Evolutionary conservation across 1,284 basidiomycete genomes (phyloP).

Genomic region (Melampsora larici-populina): DNA sequence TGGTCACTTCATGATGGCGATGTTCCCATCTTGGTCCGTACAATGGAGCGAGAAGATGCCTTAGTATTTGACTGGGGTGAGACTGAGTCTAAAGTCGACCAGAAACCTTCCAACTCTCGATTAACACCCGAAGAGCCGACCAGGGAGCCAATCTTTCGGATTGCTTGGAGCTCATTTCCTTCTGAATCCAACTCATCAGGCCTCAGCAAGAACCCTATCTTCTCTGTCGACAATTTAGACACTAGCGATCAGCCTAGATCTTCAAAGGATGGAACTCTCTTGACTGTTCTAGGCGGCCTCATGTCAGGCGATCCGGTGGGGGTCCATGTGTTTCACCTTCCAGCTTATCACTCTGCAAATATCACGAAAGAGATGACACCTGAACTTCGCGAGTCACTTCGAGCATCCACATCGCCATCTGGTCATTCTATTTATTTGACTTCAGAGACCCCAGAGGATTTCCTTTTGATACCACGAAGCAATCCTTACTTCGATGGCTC

Average conservation of each 20-base stretch:
- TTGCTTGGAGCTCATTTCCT: constrained; percentile 67
- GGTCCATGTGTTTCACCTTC: constrained; percentile 68
- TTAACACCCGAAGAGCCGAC: constrained; percentile 46
- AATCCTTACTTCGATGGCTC: constrained; percentile 69
- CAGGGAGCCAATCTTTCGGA: constrained; percentile 81
- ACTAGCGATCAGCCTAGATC: constrained; percentile 19
- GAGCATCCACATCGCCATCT: constrained; percentile 62
- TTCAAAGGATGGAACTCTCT: constrained; percentile 64
- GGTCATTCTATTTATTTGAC: constrained; percentile 66
- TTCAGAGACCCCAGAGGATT: constrained; percentile 68
- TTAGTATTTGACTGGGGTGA: constrained; percentile 56
- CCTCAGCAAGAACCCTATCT: too few species aligned
- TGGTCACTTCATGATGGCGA: constrained; percentile 80
- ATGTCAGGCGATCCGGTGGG: constrained; percentile 62
- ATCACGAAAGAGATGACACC: constrained; percentile 57
- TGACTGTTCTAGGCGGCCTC: constrained; percentile 76
- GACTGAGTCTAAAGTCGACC: constrained; percentile 54
- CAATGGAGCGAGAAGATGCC: constrained; percentile 60
- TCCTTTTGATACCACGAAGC: constrained; percentile 67
- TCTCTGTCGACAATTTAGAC: constrained; percentile 53
- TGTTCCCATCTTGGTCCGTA: constrained; percentile 73
- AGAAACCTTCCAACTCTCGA: constrained; percentile 47
- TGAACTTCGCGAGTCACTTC: constrained; percentile 65
- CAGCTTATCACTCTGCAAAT: constrained; percentile 62
- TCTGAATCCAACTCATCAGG: constrained; percentile 49